Conservation (phyloP, 2,329 filamentous ascomycete genomes). For the Penicillium thymicola region DNA sequence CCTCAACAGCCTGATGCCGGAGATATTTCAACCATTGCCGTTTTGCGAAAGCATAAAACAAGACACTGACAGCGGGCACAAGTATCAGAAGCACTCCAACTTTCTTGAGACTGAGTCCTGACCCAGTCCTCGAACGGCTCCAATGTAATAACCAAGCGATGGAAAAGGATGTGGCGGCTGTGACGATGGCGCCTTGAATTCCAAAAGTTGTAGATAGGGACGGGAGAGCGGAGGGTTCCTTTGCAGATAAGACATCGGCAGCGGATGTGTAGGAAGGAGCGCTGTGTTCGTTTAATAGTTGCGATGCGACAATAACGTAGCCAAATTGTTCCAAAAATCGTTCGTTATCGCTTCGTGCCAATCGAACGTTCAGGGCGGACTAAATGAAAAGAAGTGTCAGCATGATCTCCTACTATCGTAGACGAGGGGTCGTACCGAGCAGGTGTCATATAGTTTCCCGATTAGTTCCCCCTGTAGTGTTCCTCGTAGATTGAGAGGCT, state of each 20-base stretch:
- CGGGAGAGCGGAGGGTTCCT: constrained; percentile 29
- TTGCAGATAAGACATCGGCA: constrained; percentile 32
- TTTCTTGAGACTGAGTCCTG: constrained; percentile 40
- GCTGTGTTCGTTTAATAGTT: constrained; percentile 68
- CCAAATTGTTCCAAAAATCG: constrained; percentile 89
- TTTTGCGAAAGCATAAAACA: constrained; percentile 69
- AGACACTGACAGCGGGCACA: constrained; percentile 52
- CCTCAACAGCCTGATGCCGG: constrained; percentile 68
- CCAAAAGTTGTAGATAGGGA: constrained; percentile 51
- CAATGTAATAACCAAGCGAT: constrained; percentile 69
- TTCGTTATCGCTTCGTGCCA: constrained; percentile 74
- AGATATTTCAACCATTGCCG: constrained; percentile 80
- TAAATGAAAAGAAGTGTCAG: constrained; percentile 18
- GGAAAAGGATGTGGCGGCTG: constrained; percentile 60
- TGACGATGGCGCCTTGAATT: constrained; percentile 62
- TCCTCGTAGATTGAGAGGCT: constrained; percentile 42
- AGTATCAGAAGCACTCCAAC: constrained; percentile 43
- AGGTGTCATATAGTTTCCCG: constrained; percentile 45
- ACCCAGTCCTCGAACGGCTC: constrained; percentile 57
- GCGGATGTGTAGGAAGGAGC: constrained; percentile 42
- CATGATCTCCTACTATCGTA: not conserved
- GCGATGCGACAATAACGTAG: constrained; percentile 88
- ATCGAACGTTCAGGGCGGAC: constrained; percentile 39
- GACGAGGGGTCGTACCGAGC: constrained; percentile 41
- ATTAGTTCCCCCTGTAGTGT: constrained; percentile 32